Evolutionary conservation across 345 rosid species (phyloP).

Genomic region (Rhodomyrtus tomentosa): DNA sequence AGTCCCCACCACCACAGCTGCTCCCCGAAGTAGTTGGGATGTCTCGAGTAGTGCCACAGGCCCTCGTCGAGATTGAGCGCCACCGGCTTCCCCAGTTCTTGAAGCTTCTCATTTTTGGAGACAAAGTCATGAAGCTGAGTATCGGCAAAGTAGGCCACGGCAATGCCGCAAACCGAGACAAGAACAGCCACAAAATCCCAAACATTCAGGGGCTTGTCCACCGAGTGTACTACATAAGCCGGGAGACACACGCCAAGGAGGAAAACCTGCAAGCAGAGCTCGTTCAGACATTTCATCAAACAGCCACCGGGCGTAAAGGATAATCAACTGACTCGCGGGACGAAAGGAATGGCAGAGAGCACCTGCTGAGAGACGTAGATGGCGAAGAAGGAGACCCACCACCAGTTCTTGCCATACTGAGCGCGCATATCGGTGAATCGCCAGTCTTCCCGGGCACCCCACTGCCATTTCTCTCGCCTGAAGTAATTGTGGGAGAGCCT

Average conservation of each 20-base stretch:
- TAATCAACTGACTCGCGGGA: background rate
- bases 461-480: constrained; percentile 93
- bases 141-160: constrained; percentile 70
- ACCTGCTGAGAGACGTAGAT: constrained; percentile 93
- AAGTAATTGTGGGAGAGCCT: constrained; percentile 84
- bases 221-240: constrained; percentile 41
- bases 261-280: constrained; percentile 45
- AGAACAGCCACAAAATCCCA: constrained; percentile 58
- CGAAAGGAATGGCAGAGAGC: background rate
- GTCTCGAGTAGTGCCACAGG: constrained; percentile 75
- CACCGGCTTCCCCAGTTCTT: constrained; percentile 62
- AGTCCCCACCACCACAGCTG: constrained; percentile 99
- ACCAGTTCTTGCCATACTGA: constrained; percentile 84
- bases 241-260: constrained; percentile 78
- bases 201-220: constrained; percentile 48
- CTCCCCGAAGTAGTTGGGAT: constrained; percentile 95
- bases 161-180: constrained; percentile 52
- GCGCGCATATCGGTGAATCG: constrained; percentile 70
- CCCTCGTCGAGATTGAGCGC: constrained; percentile 67
- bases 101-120: constrained; percentile 46
- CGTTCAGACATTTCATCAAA: constrained; percentile 32
- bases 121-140: constrained; percentile 75
- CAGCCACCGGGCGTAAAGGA: background rate
- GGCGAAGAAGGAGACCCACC: constrained; percentile 91
- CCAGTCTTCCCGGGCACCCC: constrained; percentile 98